Percentiles rank a stretch among this genome's conserved stretches.
phyloP scores from a whole-genome alignment of 768 basidiomycete genomes.

The Lentinula sp. region DNA sequence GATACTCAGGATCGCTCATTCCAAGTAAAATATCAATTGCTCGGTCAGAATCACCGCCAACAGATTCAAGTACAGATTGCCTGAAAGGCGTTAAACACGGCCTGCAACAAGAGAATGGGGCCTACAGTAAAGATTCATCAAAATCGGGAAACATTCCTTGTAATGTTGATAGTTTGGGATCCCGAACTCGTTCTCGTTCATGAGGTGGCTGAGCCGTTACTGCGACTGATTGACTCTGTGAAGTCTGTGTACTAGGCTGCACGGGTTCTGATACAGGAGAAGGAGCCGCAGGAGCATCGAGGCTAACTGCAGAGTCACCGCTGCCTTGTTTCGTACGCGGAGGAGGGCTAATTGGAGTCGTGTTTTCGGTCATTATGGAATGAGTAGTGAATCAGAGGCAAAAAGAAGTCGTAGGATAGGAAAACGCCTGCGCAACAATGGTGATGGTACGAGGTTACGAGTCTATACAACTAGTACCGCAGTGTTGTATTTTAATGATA shows the following conservation, averaged over 20 bases:
- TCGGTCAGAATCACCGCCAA: constrained; percentile 61
- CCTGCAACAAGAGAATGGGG: not conserved
- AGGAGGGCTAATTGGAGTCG: not conserved
- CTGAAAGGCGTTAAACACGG: constrained; percentile 22
- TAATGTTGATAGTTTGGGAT: constrained; percentile 50
- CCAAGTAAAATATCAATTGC: constrained; percentile 75
- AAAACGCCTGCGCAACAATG: not conserved
- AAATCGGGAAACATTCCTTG: constrained; percentile 77
- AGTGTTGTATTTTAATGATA: too few species aligned
- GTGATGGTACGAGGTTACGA: not conserved
- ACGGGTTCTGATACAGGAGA: not conserved
- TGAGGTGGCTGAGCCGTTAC: not conserved
- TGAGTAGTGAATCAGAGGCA: too few species aligned
- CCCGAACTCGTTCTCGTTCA: constrained; percentile 10
- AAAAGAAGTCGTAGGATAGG: not conserved
- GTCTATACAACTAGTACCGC: not conserved
- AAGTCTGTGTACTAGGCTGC: not conserved
- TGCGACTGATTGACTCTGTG: not conserved
- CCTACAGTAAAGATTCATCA: constrained; percentile 66
- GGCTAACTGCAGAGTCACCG: not conserved
- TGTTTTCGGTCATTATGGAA: not conserved
- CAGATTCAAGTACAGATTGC: constrained; percentile 67
- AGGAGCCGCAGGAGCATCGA: not conserved
- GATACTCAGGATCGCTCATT: constrained; percentile 82
- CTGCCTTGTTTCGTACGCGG: not conserved